Base-by-base conservation (phyloP, 139 green algal genomes). In the Zygnema circumcarinatum region DNA sequence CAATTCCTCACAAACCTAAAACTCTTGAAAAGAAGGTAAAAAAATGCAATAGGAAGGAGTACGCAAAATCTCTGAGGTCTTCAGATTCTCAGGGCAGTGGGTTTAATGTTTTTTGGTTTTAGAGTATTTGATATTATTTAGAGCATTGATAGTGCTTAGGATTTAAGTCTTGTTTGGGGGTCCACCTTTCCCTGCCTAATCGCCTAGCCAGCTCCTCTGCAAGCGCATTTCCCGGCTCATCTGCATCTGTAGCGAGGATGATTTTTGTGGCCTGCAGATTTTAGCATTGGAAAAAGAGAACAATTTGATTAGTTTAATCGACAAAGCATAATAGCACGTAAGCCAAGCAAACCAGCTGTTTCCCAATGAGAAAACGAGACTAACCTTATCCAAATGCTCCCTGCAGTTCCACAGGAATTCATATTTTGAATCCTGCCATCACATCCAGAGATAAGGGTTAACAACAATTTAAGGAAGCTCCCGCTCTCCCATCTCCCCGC, bases 121-220 rank as follows among this genome's bases (percentile, higher is more conserved):
- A n/a, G n/a, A n/a, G n/a, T n/a, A n/a, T n/a, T n/a, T n/a, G n/a
- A n/a, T n/a, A n/a, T n/a, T n/a, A n/a, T n/a, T n/a, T n/a, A n/a
- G n/a, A n/a, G n/a, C n/a, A n/a, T n/a, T n/a, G n/a, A n/a, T n/a
- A n/a, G n/a, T n/a, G n/a, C n/a, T n/a, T n/a, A n/a, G n/a, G n/a
- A n/a, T n/a, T n/a, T n/a, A n/a, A n/a, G n/a, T n/a, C n/a, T n/a
- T n/a, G n/a, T n/a, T n/a, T 33, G 54, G 54, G 54, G 54, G 54
- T 29, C 25, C 54, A 79, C 75, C 33, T 83, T 83, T 95, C 94
- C 22, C 89, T 79, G 0, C 95, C 96, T 68, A 98, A 90, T 41
- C 96, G 90, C 42, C 96, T 86, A 0, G 93, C 90, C 40, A 98
- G 94, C 93, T 98, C 96, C 75, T 96, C 96, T 0, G 94, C 92